A percentile compares a stretch with the other conserved stretches of the same genome.
phyloP scores from a whole-genome alignment of 2,329 filamentous ascomycete genomes.

The Graphilbum ipis-grandicollis region DNA sequence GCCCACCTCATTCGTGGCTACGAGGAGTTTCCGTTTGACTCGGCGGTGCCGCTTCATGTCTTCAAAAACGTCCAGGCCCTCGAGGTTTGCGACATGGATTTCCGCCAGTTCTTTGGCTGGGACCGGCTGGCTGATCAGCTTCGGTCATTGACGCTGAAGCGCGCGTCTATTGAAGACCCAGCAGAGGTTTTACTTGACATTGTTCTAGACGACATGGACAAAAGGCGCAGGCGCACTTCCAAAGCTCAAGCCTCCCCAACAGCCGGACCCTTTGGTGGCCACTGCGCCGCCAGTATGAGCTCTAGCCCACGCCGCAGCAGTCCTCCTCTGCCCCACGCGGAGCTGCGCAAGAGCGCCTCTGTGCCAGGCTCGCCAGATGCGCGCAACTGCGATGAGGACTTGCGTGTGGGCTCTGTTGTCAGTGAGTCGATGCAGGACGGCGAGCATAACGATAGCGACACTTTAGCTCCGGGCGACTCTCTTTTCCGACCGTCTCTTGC shows the following conservation, averaged over 20 bases:
- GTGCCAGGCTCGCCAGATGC: slow-evolving; percentile 46
- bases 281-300: slow-evolving; percentile 1
- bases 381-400: slow-evolving; percentile 26
- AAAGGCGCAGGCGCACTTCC: slow-evolving; percentile 69
- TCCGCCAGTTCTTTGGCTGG: slow-evolving; percentile 95
- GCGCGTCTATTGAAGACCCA: slow-evolving; percentile 75
- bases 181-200: slow-evolving; percentile 83
- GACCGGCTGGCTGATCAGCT: slow-evolving; percentile 84
- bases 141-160: slow-evolving; percentile 73
- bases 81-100: slow-evolving; percentile 90
- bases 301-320: slow-evolving; percentile 46
- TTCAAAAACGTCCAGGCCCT: slow-evolving; percentile 95
- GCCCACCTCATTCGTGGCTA: slow-evolving; percentile 81
- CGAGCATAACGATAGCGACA: slow-evolving; percentile 19
- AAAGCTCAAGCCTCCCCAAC: slow-evolving; percentile 72
- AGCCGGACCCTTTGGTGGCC: slow-evolving; percentile 30
- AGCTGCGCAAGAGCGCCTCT: slow-evolving; percentile 45
- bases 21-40: slow-evolving; percentile 96
- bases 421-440: slow-evolving; percentile 25
- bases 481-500: slow-evolving; percentile 26
- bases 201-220: slow-evolving; percentile 92
- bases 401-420: slow-evolving; percentile 42
- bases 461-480: slow-evolving; percentile 12
- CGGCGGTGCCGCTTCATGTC: slow-evolving; percentile 83
- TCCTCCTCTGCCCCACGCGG: slow-evolving; percentile 44